Evolutionary conservation across 2,329 filamentous ascomycete genomes (phyloP), one percentile per base, ranked within the genome.

Genomic region (Ophiocordyceps camponoti-rufipedis): DNA sequence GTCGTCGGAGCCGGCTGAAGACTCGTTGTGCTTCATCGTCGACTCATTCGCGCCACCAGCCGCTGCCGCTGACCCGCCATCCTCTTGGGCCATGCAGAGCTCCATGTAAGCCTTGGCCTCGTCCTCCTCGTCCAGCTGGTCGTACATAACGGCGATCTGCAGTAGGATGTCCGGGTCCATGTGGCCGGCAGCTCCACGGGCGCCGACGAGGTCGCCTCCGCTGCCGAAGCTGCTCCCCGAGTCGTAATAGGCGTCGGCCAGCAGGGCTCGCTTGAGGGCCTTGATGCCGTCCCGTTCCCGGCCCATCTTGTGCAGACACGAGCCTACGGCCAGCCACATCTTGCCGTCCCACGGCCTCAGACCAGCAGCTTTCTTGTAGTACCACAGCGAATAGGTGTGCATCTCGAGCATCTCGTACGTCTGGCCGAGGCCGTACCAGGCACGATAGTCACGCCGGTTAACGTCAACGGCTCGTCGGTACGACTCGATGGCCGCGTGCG

Each of bases 391-490:
- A 60, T 98, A 98, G 41, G 88, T 87, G 58, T 94, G 85, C 86
- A 95, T 95, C 63, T 98, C 91, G 9, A 98, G 74, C 53, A 98
- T 84, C 61, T 98, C 91, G 57, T 98, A 98, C 1, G 91, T 93
- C 60, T 96, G 89, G 1, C 91, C 91, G 0, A 98, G 71, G 32
- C 91, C 91, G 58, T 98, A 96, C 91, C 91, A 98, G 4, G 91
- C 91, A 47, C 91, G 82, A 60, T 96, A 96, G 60, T 98, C 91
- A 54, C 91, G 85, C 32, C 89, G 78, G 57, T 98, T 96, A 53
- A 91, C 85, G 55, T 98, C 91, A 1, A 98, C 89, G 1, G 91
- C 91, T 40, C 91, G 81, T 2, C 91, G 79, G 58, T 98, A 98
- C 1, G 86, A 94, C 61, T 98, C 91, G 49, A 98, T 96, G 9